These are phyloP conservation scores for Eucalyptus decipiens DNA, from an alignment of 345 rosid species.

Conservation along the genomic window DNA sequence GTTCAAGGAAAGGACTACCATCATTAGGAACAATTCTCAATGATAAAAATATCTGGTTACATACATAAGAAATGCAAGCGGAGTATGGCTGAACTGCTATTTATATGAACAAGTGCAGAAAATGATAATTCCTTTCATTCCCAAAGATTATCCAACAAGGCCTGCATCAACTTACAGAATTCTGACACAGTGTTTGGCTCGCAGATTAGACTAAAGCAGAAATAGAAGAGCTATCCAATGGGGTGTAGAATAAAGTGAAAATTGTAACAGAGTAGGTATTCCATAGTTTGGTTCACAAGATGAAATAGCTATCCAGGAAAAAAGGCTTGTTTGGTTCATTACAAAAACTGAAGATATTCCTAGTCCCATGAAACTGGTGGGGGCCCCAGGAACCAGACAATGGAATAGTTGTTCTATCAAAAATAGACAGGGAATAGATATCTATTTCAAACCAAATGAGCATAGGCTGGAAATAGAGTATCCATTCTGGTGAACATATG, in stretches of 20 bases:
- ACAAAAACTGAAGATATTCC: background rate
- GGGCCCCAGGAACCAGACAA: background rate
- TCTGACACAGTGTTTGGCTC: background rate
- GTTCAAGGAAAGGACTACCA: background rate
- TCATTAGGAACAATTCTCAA: background rate
- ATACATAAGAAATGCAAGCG: background rate
- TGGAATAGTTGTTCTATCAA: background rate
- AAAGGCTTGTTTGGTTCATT: background rate
- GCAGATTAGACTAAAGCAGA: background rate
- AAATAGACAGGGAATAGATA: background rate
- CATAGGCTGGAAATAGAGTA: background rate
- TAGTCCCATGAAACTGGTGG: background rate
- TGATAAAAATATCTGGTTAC: background rate
- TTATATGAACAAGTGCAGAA: background rate
- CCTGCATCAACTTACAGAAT: background rate
- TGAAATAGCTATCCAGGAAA: background rate
- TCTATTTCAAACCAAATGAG: background rate
- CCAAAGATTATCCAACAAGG: background rate
- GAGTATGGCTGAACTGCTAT: background rate
- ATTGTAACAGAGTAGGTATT: background rate
- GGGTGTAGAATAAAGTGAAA: background rate
- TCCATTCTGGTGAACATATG: background rate
- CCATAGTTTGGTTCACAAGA: background rate
- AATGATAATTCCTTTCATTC: background rate
- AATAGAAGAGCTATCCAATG: background rate